Base-by-base conservation (phyloP, 75 land plant species). In the Pinus taeda region DNA sequence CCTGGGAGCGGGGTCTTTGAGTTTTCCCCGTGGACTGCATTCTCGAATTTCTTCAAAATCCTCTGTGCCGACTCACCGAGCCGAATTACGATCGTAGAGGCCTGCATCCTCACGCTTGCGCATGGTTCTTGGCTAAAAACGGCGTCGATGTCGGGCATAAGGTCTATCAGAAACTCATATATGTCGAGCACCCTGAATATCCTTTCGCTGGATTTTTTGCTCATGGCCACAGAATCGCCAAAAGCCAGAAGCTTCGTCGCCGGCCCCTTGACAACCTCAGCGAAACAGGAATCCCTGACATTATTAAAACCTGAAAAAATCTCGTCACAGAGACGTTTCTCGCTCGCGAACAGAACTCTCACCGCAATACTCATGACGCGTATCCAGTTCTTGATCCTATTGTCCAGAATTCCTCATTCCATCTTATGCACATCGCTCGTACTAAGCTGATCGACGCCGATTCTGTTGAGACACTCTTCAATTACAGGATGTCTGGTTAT, bases 261-360 rank as follows among this genome's bases (percentile, higher is more conserved):
- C 2, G 78, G 82, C 6, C 87, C 93, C 33, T 63, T 76, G 24
- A 85, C 76, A 12, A 95, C 79, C 12, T 91, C 88, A 4, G 84
- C 67, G 72, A 95, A 93, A 76, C 86, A 88, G 21, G 85, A 73
- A 17, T 89, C 98, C 13, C 71, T 36, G 64, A 81, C 75, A 1
- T 73, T 22, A 5, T 62, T 76, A 1, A 88, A 72, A 0, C 72
- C 78, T 12, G 62, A 62, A 75, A 92, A 92, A 69, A 95, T 88
- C 59, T 73, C 77, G 26, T 93, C 92, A 78, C 92, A 91, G 55
- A 95, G 90, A 39, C 84, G 78, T 59, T 86, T 64, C 88, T 95
- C 98, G 60, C 88, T 84, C 65, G 82, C 59, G 67, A 91, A 91
- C 17, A 93, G 79, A 3, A 86, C 83, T 61, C 82, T 84, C 39